phyloP scores from a whole-genome alignment of 805 yeast species.

The Pichia heedii region DNA sequence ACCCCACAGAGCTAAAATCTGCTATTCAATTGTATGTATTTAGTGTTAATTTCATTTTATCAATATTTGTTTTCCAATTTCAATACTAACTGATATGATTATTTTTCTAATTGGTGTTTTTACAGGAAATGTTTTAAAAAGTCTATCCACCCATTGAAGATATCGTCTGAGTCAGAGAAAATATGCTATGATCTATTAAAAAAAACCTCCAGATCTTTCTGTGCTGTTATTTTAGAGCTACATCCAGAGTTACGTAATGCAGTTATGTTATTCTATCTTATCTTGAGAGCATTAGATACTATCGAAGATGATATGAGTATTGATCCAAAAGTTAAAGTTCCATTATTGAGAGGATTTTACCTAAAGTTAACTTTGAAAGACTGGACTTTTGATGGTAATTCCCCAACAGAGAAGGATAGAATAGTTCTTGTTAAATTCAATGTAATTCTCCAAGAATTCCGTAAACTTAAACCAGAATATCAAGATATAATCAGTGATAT shows the following conservation, averaged over 20 bases:
- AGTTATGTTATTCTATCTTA: conserved; percentile 74
- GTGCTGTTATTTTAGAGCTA: conserved; percentile 85
- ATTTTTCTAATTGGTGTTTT: background rate
- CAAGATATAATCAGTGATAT: conserved; percentile 73
- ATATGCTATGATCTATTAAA: conserved; percentile 62
- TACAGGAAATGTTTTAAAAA: conserved; percentile 38
- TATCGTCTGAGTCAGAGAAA: conserved; percentile 34
- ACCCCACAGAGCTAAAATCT: conserved; percentile 66
- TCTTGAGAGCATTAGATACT: conserved; percentile 88
- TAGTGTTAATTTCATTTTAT: background rate
- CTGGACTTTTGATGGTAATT: conserved; percentile 76
- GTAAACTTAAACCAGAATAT: conserved; percentile 62
- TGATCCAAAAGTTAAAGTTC: conserved; percentile 60
- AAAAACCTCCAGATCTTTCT: conserved; percentile 81
- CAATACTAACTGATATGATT: background rate
- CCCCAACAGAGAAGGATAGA: conserved; percentile 74
- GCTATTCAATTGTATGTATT: conserved; percentile 49
- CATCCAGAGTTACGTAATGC: conserved; percentile 83
- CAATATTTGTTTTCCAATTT: background rate
- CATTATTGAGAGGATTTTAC: conserved; percentile 61
- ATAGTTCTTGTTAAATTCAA: conserved; percentile 75
- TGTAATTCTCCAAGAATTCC: conserved; percentile 58
- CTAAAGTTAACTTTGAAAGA: conserved; percentile 51
- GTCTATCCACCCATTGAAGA: conserved; percentile 41
- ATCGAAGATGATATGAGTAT: conserved; percentile 94